phyloP scores from a whole-genome alignment of 1,284 basidiomycete genomes.

The Phellinidium pouzarii region DNA sequence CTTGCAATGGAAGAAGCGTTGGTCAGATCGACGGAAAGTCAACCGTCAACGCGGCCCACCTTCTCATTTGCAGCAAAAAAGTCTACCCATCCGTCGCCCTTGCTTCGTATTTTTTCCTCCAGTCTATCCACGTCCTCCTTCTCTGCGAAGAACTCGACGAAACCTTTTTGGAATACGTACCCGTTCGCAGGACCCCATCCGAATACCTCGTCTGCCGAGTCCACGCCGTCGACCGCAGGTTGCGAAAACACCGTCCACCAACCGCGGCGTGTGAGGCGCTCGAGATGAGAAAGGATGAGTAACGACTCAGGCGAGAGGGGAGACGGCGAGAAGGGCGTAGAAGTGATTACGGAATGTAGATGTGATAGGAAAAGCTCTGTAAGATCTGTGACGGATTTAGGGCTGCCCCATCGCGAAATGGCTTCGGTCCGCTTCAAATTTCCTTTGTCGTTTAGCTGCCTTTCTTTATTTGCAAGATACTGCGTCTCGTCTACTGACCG shows the following conservation, averaged over 20 bases:
- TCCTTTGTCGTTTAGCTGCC: background rate
- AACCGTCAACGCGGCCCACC: constrained; percentile 36
- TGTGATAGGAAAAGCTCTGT: constrained; percentile 77
- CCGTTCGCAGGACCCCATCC: constrained; percentile 93
- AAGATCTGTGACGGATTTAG: constrained; percentile 65
- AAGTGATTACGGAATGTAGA: constrained; percentile 62
- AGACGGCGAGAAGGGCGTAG: constrained; percentile 86
- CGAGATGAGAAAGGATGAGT: constrained; percentile 75
- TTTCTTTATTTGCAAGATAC: background rate
- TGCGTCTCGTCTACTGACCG: constrained; percentile 33
- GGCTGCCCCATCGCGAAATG: constrained; percentile 76
- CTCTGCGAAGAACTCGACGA: constrained; percentile 92
- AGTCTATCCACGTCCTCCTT: constrained; percentile 58
- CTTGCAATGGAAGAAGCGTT: constrained; percentile 30
- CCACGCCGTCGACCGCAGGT: constrained; percentile 82
- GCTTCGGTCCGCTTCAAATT: constrained; percentile 53
- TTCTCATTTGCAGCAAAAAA: constrained; percentile 81
- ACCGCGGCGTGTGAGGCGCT: constrained; percentile 66
- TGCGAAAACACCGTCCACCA: constrained; percentile 99
- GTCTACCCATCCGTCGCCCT: constrained; percentile 64
- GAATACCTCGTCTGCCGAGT: constrained; percentile 68
- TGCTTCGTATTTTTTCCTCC: constrained; percentile 47
- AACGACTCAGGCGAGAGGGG: constrained; percentile 83
- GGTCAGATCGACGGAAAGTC: constrained; percentile 7
- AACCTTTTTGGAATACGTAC: constrained; percentile 96